Conservation (phyloP, 176 grass and related monocot species). For the Oryza brachyantha region DNA sequence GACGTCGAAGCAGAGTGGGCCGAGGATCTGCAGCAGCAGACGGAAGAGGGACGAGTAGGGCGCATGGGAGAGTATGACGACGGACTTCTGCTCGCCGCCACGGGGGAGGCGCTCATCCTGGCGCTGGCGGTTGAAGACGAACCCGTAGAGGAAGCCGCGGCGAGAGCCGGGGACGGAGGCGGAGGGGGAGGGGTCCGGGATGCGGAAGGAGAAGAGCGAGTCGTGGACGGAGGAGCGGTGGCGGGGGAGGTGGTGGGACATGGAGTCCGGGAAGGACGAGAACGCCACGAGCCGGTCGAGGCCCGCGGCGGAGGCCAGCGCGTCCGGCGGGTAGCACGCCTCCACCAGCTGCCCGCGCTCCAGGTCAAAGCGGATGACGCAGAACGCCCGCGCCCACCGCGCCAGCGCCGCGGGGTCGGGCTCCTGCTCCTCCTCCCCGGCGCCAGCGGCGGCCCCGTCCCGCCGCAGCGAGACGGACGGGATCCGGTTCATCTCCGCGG, state of each 20-base stretch:
- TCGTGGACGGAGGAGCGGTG: conserved; percentile 89
- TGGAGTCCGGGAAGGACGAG: conserved; percentile 99
- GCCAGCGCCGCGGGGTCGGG: conserved; percentile 55
- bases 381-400: conserved; percentile 81
- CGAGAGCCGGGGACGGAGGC: neutral
- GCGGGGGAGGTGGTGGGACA: conserved; percentile 94
- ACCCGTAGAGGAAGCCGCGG: conserved; percentile 69
- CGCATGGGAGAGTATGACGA: conserved; percentile 73
- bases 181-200: conserved; percentile 46
- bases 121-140: conserved; percentile 95
- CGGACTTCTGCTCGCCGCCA: conserved; percentile 94
- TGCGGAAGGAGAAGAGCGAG: conserved; percentile 93
- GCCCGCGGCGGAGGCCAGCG: conserved; percentile 46
- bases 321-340: conserved; percentile 63
- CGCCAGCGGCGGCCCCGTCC: conserved; percentile 27
- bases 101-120: conserved; percentile 95
- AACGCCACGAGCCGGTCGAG: conserved; percentile 81
- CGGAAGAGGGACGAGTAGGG: conserved; percentile 83
- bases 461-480: conserved; percentile 55
- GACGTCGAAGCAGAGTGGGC: conserved; percentile 95
- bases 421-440: too few species aligned
- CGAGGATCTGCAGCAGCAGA: conserved; percentile 89
- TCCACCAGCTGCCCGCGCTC: conserved; percentile 90
- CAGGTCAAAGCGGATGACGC: conserved; percentile 93
- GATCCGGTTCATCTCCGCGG: conserved; percentile 57